Base-by-base conservation (phyloP, 148 eudicot genomes). In the Rhododendron williamsianum region DNA sequence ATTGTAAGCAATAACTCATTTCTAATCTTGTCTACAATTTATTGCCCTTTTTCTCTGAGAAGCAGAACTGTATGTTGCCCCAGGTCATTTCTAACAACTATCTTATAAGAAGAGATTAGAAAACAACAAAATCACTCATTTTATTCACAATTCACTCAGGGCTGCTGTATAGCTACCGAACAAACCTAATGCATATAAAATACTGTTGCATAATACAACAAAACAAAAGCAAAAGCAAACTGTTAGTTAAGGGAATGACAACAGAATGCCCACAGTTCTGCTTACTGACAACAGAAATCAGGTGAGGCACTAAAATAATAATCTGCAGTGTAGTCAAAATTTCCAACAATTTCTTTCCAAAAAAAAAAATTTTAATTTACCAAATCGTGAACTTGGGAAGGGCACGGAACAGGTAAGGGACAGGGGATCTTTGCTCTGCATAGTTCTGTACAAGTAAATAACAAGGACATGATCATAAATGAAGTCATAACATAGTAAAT, bases 311-410 rank as follows among this genome's bases (percentile, higher is more conserved):
- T 76, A 30, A 52, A 71, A 60, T 81, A 82, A 80, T 84, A 83
- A 85, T 38, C 4, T 74, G 85, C 69, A 84, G 86, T 87, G 84
- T 87, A 56, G 85, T 48, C 43, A 56, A 85, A 72, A 65, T 25
- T 81, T 87, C 84, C 86, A 85, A 84, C 88, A 89, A 84, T 80
- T 86, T 83, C 78, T 86, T 67, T 60, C 69, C 80, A 63, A 63
- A 4, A 63, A 23, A 23, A 4, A 23, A 11, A 51, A 12, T 0
- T 0, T 5, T 63, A 23, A 63, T 23, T 81, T 73, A 84, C 71
- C 86, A 84, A 45, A 49, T 56, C n/a, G 38, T 80, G 73, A 84
- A 85, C 85, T 56, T 49, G n/a, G 9, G 52, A 60, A 27, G 23
- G 46, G 46, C 58, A 73, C n/a, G 25, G 16, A 27, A 60, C 46